Evolutionary conservation across 192 early-diverging fungal genomes (phyloP), one percentile per base, ranked within the genome.

Genomic region (Coemansia sp.): DNA sequence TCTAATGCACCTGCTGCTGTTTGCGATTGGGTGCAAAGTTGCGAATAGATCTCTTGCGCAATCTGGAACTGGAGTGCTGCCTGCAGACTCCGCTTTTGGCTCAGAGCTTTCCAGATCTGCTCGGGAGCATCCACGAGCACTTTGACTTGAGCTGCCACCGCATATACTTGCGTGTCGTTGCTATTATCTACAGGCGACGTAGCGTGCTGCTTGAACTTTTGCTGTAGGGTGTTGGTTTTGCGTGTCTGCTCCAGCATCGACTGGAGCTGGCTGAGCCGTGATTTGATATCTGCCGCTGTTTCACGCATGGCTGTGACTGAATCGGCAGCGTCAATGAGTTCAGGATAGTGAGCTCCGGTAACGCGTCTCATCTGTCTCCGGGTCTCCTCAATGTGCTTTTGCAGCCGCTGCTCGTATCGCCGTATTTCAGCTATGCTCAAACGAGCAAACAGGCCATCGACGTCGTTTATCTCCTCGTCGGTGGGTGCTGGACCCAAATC

Each of bases 91-190:
- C 46, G 65, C 37, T 54, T 41, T 6, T 61, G 52, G 15, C 28
- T 63, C 21, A 78, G 53, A 3, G 75, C 63, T 42, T 64, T 59
- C 68, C 75, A 71, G 18, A 78, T 60, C 51, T 68, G 68, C 48
- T 78, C 75, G 0, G 64, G 64, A 42, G 75, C 65, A 23, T 71
- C 69, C 18, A 63, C 68, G 9, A 78, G 69, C 21, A 78, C 75
- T 28, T 71, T 70, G 12, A 71, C 64, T 54, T 78, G 75, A 13
- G 75, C 75, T 0, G 75, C 75, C 8, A 62, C 57, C 10, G 68
- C 63, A 18, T 71, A 78, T 3, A 61, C 59, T 3, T 38, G 47
- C 20, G 56, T 14, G 41, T 43, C 23, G 13, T 39, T n/a, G 26
- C 48, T 26, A 2, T 62, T 55, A 35, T 55, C 15, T 37, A 11